Conservation (phyloP, 108 stramenopile species). For the Cyclostephanos invisitatus region DNA sequence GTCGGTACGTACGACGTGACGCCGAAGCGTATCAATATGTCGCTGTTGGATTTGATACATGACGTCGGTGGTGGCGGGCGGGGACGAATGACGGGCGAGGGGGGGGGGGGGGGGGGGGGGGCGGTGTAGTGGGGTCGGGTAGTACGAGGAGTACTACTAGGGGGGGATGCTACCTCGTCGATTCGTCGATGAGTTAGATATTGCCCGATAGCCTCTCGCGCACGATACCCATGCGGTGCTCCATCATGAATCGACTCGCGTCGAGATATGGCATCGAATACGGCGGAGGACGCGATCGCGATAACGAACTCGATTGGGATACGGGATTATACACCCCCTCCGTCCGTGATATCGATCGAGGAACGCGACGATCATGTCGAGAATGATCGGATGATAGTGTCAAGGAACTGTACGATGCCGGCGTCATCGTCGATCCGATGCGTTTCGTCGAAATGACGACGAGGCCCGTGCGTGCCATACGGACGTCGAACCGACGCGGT, state of each 20-base stretch:
- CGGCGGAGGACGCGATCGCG: neutral
- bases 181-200: slow-evolving; percentile 64
- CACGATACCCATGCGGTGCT: slow-evolving; percentile 82
- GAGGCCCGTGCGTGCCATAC: slow-evolving; percentile 36
- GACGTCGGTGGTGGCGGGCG: neutral
- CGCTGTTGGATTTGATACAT: slow-evolving; percentile 43
- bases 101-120: neutral
- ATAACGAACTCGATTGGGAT: slow-evolving; percentile 38
- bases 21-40: slow-evolving; percentile 67
- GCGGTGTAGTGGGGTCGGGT: no score
- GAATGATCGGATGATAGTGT: slow-evolving; percentile 58
- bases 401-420: slow-evolving; percentile 53
- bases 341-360: slow-evolving; percentile 46
- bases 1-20: slow-evolving; percentile 55
- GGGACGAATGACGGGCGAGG: neutral
- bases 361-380: slow-evolving; percentile 52
- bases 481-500: slow-evolving; percentile 19
- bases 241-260: slow-evolving; percentile 66
- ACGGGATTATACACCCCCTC: slow-evolving; percentile 55
- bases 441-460: slow-evolving; percentile 22
- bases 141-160: no score
- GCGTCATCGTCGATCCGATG: slow-evolving; percentile 59
- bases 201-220: slow-evolving; percentile 73
- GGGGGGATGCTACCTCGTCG: slow-evolving; percentile 56
- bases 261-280: slow-evolving; percentile 46